A percentile compares a stretch with the other conserved stretches of the same genome.
Conservation (phyloP, 2,329 filamentous ascomycete species). For the Diaporthe nobilis region DNA sequence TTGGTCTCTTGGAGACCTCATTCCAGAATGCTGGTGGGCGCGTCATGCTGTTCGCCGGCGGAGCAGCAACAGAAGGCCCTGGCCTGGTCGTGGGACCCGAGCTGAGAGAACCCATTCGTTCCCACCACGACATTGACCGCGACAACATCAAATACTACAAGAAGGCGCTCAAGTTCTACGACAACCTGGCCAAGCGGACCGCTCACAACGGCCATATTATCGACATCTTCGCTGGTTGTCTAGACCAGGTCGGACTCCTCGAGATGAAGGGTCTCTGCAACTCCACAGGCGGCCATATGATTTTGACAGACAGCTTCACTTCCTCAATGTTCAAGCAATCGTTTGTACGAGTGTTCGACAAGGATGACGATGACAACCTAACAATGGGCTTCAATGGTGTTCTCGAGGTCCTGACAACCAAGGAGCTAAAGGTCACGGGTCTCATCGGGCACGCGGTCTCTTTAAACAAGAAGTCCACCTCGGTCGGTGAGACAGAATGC, state of each 20-base stretch:
- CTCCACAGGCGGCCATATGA: conserved; percentile 97
- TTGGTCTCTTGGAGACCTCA: conserved; percentile 91
- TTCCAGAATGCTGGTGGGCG: conserved; percentile 96
- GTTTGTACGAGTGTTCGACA: conserved; percentile 96
- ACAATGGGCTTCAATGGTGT: conserved; percentile 99
- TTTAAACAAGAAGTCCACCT: conserved; percentile 97
- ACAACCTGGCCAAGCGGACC: conserved; percentile 91
- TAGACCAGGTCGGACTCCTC: conserved; percentile 95
- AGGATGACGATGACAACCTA: conserved; percentile 93
- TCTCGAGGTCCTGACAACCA: conserved; percentile 95
- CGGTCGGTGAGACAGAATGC: conserved; percentile 97
- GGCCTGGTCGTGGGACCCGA: conserved; percentile 98
- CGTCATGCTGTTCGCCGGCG: conserved; percentile 97
- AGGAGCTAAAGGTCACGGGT: conserved; percentile 97
- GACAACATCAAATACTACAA: conserved; percentile 99
- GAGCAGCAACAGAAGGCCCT: conserved; percentile 94
- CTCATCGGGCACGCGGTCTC: conserved; percentile 97
- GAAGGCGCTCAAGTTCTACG: conserved; percentile 99
- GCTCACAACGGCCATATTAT: conserved; percentile 98
- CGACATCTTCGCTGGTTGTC: conserved; percentile 96
- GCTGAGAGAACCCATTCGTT: conserved; percentile 94
- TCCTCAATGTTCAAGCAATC: conserved; percentile 99
- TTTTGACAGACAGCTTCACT: conserved; percentile 97
- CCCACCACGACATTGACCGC: conserved; percentile 97
- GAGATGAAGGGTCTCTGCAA: conserved; percentile 99